Evolutionary conservation across 1,284 basidiomycete species (phyloP), one percentile per base, ranked within the genome.

Genomic region (Pseudozyma tsukubaensis): DNA sequence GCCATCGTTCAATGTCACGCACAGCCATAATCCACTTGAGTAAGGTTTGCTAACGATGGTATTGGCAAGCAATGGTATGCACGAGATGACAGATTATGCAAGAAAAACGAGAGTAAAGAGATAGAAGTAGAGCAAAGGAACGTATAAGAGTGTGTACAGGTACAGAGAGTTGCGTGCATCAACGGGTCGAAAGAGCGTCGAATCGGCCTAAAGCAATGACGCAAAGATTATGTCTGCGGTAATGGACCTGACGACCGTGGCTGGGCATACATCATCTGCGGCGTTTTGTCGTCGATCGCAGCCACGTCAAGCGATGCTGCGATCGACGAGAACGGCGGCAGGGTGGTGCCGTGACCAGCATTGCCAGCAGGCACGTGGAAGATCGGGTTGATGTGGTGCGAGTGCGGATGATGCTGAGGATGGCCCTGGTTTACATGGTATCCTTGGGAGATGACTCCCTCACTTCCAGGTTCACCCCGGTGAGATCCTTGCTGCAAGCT

Each of bases 291-390:
- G 34, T 66, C 58, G 34, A 58, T 63, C 24, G 56, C 63, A 9
- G 59, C 59, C 11, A 56, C 62, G 19, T 76, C 59, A 42, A 72
- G 67, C 10, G 69, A 56, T 11, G 77, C 77, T 45, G 77, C 78
- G 37, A 79, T 69, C 55, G 78, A 70, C 19, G 76, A 74, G 37
- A 79, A 79, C 16, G 78, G 77, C 35, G 78, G 78, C 42, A 79
- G 57, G 18, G 66, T 71, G 13, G 65, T 72, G 39, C 61, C 72
- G 16, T 69, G 60, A 5, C 64, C 59, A 21, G 37, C 54, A 14
- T 54, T 52, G 6, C 56, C 59, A 18, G 54, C 32, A n/a, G 75
- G 51, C 6, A 77, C 76, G 19, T 75, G 66, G 64, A 77, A 77
- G 55, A 77, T 77, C 3, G 76, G 76, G 36, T 77, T 77, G 43